Evolutionary conservation across 2,329 filamentous ascomycete species (phyloP), one percentile per base, ranked within the genome.

Genomic region (Verticillium nonalfalfae): DNA sequence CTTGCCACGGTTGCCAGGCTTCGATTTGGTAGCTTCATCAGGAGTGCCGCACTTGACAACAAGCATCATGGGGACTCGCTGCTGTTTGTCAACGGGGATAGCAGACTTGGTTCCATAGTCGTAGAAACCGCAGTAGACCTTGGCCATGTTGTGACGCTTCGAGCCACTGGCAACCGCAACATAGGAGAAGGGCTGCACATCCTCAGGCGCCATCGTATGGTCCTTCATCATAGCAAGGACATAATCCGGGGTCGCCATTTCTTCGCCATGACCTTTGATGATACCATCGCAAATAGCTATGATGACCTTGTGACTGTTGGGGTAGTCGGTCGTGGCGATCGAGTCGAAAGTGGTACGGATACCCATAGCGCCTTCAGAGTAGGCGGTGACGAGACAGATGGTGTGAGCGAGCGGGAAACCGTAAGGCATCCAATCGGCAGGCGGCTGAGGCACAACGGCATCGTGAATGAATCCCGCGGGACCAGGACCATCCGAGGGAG

Each of bases 101-200:
- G 84, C 79, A 11, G 92, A 96, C 66, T 90, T 83, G 63, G 84
- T 78, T 59, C 96, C 95, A 70, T 98, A 99, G 75, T 98, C 92
- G 77, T 99, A 99, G 81, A 98, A 99, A 55, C 96, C 96, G 61
- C 93, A 90, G 76, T 98, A 97, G 62, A 98, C 87, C 81, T 98
- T 97, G 69, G 95, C 94, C 95, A 98, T 99, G 78, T 98, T 99
- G 85, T 99, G 96, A 69, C 95, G 88, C 81, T 99, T 99, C 57
- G 93, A 90, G 62, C 95, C 95, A 72, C 90, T 95, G 50, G 95
- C 92, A 38, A 99, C 94, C 13, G 95, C 96, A 59, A 99, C 95
- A 68, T 99, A 99, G 1, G 94, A 98, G 76, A 93, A 97, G 0
- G 93, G 85, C 69, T 92, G 83, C 1, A 98, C 95, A 62, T 97